These are phyloP conservation scores for Castanea sativa DNA, from an alignment of 306 rosid species.

Conservation along the genomic window DNA sequence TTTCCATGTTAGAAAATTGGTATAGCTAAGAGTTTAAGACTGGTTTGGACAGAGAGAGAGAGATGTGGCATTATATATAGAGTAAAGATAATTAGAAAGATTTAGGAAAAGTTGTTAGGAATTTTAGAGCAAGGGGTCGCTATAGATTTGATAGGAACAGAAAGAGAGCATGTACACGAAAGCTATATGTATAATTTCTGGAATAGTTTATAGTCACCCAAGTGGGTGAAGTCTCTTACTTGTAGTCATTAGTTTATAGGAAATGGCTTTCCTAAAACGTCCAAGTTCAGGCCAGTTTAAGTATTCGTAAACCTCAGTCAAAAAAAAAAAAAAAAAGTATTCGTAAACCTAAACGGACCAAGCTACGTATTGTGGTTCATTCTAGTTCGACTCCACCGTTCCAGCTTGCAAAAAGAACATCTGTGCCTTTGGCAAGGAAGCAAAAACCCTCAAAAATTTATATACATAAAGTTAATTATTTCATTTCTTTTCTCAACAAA, in stretches of 20 bases:
- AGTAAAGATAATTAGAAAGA: conserved; percentile 9
- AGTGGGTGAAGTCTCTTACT: neutral
- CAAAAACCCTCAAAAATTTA: too few relatives aligned
- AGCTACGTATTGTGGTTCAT: neutral
- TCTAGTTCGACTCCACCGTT: neutral
- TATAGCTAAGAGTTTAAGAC: neutral
- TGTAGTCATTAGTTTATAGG: neutral
- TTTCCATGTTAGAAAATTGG: conserved; percentile 33
- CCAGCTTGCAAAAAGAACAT: neutral
- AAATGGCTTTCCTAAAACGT: neutral
- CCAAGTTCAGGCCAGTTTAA: neutral
- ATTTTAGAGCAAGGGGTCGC: conserved; percentile 26
- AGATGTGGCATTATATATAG: conserved; percentile 23
- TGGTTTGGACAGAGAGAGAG: conserved; percentile 1
- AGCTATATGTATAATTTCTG: neutral
- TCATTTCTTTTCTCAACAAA: too few relatives aligned
- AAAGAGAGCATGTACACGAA: neutral
- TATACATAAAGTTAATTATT: too few relatives aligned
- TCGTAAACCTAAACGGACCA: neutral
- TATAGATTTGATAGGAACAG: conserved; percentile 41
- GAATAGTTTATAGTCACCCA: neutral
- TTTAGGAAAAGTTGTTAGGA: conserved; percentile 70
- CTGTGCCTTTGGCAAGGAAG: too few relatives aligned
- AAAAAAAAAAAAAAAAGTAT: too few relatives aligned
- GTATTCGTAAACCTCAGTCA: neutral